Conservation (phyloP, 208 protist species). For the Wallacemonas rigidus region DNA sequence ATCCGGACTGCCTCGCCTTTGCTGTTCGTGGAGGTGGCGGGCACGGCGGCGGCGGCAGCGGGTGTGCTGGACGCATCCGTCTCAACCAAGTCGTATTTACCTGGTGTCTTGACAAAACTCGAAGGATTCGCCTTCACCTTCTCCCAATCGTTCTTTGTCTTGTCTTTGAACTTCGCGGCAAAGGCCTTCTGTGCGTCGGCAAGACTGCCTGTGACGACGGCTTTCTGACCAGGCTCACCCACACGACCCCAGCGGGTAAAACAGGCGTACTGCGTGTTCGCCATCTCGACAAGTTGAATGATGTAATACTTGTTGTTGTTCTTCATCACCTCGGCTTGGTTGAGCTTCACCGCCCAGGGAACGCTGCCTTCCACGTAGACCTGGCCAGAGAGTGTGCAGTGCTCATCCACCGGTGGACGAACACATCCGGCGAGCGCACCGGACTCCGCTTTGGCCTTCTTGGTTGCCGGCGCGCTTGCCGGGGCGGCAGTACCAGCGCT, state of each 20-base stretch:
- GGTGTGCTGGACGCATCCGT: slow-evolving; percentile 17
- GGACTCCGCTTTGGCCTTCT: not conserved
- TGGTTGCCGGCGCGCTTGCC: slow-evolving; percentile 5
- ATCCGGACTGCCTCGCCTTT: slow-evolving; percentile 8
- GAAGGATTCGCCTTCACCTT: slow-evolving; percentile 29
- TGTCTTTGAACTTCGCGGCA: slow-evolving; percentile 68
- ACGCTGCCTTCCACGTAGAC: slow-evolving; percentile 8
- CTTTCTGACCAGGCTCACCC: slow-evolving; percentile 49
- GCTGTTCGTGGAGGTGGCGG: not conserved
- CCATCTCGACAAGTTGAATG: slow-evolving; percentile 52
- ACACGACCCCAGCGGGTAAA: slow-evolving; percentile 77
- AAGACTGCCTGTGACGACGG: not conserved
- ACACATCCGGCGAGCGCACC: not conserved
- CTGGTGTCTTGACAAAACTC: slow-evolving; percentile 22
- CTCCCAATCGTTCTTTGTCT: slow-evolving; percentile 59
- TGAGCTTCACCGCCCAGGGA: slow-evolving; percentile 56
- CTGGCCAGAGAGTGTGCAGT: slow-evolving; percentile 8
- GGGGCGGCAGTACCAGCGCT: not conserved
- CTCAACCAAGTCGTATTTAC: slow-evolving; percentile 34
- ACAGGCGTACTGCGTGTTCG: slow-evolving; percentile 32
- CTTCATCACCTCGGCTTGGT: slow-evolving; percentile 75
- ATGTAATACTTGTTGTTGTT: slow-evolving; percentile 87
- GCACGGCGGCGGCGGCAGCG: slow-evolving; percentile 9
- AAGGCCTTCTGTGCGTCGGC: slow-evolving; percentile 42
- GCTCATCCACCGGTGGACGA: slow-evolving; percentile 24